Conservation (phyloP, 805 yeast species). For the Saturnispora serradocipensis region DNA sequence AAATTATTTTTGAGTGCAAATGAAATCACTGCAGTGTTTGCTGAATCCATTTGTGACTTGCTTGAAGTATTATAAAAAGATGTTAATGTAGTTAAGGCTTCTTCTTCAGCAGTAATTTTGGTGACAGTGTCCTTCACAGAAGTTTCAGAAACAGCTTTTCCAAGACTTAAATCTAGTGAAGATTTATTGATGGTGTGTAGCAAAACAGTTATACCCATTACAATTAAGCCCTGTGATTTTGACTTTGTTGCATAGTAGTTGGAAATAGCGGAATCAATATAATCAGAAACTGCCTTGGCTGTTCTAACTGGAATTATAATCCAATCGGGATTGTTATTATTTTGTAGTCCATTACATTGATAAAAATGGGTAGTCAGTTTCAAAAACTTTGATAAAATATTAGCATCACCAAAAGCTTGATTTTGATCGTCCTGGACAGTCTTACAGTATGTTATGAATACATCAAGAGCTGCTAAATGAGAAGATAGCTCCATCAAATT, state of each 20-base stretch:
- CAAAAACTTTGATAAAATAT: constrained; percentile 32
- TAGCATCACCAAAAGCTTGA: constrained; percentile 34
- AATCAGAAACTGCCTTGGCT: constrained; percentile 29
- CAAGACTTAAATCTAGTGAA: constrained; percentile 14
- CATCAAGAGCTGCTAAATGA: constrained; percentile 35
- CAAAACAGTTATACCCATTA: constrained; percentile 31
- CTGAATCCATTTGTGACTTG: constrained; percentile 47
- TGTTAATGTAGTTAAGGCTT: constrained; percentile 36
- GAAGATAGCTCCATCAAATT: constrained; percentile 52
- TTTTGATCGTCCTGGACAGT: constrained; percentile 21
- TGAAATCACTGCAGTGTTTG: constrained; percentile 44
- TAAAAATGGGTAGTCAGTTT: constrained; percentile 20
- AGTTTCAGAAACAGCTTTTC: constrained; percentile 9
- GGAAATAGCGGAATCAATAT: constrained; percentile 18
- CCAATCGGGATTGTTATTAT: constrained; percentile 33
- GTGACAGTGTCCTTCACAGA: not conserved
- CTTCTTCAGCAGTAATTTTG: constrained; percentile 8
- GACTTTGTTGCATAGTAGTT: constrained; percentile 1
- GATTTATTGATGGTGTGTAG: constrained; percentile 26
- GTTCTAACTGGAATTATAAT: constrained; percentile 33
- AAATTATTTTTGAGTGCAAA: constrained; percentile 29
- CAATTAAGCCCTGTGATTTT: constrained; percentile 14
- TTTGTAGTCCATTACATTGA: constrained; percentile 17
- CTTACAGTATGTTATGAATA: constrained; percentile 25
- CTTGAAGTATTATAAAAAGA: constrained; percentile 56